These are phyloP conservation scores for Trichosporon inkin DNA, from an alignment of 1,284 basidiomycete genomes.

Conservation along the genomic window DNA sequence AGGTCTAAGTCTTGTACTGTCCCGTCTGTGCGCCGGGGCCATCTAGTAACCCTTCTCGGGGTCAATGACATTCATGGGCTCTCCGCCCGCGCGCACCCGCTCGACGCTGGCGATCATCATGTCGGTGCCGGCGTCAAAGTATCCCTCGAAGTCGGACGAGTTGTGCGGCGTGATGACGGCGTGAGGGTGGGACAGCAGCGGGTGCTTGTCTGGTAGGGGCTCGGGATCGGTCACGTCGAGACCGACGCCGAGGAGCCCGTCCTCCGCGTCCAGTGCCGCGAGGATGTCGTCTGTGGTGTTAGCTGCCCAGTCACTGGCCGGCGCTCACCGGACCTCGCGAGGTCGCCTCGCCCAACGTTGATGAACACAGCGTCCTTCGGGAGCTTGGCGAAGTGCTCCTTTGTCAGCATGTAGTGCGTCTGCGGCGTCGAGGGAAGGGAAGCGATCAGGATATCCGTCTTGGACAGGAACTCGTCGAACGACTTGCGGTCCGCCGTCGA, in stretches of 20 bases:
- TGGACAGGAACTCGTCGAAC: conserved; percentile 39
- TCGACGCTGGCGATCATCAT: conserved; percentile 49
- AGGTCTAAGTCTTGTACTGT: too few species aligned
- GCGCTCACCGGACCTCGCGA: conserved; percentile 38
- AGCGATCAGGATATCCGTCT: conserved; percentile 42
- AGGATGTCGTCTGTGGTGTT: conserved; percentile 9
- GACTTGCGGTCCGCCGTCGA: conserved; percentile 35
- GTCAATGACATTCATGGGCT: conserved; percentile 43
- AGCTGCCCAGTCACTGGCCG: background rate
- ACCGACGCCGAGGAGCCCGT: conserved; percentile 36
- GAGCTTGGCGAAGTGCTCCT: conserved; percentile 32
- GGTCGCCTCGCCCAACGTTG: conserved; percentile 49
- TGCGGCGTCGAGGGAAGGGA: conserved; percentile 43
- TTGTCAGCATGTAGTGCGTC: conserved; percentile 36
- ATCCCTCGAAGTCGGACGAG: conserved; percentile 38
- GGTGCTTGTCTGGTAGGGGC: conserved; percentile 43
- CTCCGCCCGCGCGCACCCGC: conserved; percentile 36
- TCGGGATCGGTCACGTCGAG: conserved; percentile 52
- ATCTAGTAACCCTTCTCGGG: conserved; percentile 43
- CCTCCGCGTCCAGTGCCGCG: conserved; percentile 6
- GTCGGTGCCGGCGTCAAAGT: conserved; percentile 41
- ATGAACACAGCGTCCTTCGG: conserved; percentile 43
- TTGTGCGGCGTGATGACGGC: conserved; percentile 47
- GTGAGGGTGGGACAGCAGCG: conserved; percentile 43
- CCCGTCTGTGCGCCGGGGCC: too few species aligned